A percentile compares a stretch with the other conserved stretches of the same genome.
Conservation (phyloP, 2,329 filamentous ascomycete species). For the Keithomyces neogunnii region DNA sequence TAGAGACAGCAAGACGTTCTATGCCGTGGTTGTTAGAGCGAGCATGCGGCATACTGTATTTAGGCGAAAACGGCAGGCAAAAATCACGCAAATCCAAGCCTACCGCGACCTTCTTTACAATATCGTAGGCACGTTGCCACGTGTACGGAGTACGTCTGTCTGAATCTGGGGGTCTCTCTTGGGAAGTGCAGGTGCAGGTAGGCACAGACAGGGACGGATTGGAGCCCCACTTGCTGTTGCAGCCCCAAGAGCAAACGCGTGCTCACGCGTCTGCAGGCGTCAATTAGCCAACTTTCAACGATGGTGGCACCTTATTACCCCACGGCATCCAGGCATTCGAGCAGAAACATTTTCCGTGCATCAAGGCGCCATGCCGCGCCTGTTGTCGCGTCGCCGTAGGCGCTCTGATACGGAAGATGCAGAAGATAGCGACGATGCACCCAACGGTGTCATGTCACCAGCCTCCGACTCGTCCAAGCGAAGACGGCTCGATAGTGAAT, state of each 20-base stretch:
- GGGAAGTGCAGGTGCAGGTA: too few species aligned
- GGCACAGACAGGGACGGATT: background rate
- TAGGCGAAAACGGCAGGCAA: too few species aligned
- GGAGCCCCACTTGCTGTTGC: too few species aligned
- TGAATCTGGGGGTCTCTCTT: too few species aligned
- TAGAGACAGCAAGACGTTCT: too few species aligned
- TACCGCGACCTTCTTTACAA: too few species aligned
- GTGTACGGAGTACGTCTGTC: too few species aligned
- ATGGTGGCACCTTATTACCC: background rate
- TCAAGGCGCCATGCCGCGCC: constrained; percentile 18
- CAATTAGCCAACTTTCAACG: background rate
- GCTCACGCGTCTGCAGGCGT: background rate
- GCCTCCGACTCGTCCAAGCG: constrained; percentile 26
- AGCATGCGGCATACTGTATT: too few species aligned
- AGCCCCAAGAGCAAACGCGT: background rate
- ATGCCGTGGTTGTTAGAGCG: too few species aligned
- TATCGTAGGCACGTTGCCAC: too few species aligned
- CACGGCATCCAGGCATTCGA: background rate
- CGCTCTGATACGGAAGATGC: constrained; percentile 34
- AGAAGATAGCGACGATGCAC: constrained; percentile 22
- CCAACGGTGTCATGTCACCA: constrained; percentile 14
- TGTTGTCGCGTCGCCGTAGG: constrained; percentile 31
- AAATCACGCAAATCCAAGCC: too few species aligned
- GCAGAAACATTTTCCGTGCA: background rate
- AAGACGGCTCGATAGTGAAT: constrained; percentile 20